Evolutionary conservation across 2,329 filamentous ascomycete species (phyloP), one percentile per base, ranked within the genome.

Genomic region (Ploettnerulaceae sp.): DNA sequence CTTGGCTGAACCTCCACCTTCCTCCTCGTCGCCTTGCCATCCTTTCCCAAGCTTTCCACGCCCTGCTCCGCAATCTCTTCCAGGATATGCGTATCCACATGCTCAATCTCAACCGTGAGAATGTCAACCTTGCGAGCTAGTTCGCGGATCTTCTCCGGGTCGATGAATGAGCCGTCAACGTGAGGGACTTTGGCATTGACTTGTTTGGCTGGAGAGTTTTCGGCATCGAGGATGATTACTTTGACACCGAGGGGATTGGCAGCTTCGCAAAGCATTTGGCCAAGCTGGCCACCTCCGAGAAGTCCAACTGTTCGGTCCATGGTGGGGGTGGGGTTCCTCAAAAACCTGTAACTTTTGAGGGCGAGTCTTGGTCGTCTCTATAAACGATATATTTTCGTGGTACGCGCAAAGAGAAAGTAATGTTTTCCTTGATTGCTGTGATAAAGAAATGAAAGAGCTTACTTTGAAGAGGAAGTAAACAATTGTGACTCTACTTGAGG

Each of bases 61-160:
- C 82, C 80, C 43, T 73, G 71, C 12, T 78, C 77, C 4, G 79
- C 80, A 47, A 96, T 81, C 62, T 94, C 86, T 67, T 95, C 88
- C 4, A 96, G 76, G 18, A 93, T 84, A 43, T 88, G 74, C n/a
- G 89, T 93, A 66, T 96, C 81, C 48, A 96, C 85, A 68, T 96
- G 91, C 72, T 97, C 91, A 54, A 95, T 96, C 68, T 97, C 91
- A 11, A 95, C 87, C 0, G 89, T 96, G 51, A 96, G 72, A 12
- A 95, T 79, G 64, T 95, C 87, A 58, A 82, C 89, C 25, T 74
- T 69, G 29, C 76, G 69, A 2, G 91, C 89, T n/a, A 97, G 74
- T 64, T 88, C 75, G 33, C 82, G 79, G 55, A 97, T 89, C 55
- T 86, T 84, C 25, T 79, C 77, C 0, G 83, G 72, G 57, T 95